A percentile compares a stretch with the other conserved stretches of the same genome.
These are phyloP conservation scores for Citrus reticulata DNA, from an alignment of 345 rosid species.

Conservation along the genomic window DNA sequence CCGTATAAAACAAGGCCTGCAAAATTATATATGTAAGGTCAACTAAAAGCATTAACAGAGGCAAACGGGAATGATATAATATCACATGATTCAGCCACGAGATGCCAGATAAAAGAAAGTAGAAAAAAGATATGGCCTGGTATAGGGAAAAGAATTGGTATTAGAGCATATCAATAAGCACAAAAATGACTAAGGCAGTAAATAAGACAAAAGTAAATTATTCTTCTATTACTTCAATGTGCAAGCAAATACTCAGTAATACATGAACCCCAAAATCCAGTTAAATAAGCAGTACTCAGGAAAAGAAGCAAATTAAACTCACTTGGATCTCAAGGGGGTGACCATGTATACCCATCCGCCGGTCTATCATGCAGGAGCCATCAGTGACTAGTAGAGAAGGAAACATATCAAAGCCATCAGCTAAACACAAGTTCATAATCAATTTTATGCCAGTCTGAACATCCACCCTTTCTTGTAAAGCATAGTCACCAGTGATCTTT, in stretches of 20 bases:
- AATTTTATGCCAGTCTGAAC: conserved; percentile 83
- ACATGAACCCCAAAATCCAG: not conserved
- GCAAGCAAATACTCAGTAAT: not conserved
- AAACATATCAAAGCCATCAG: conserved; percentile 93
- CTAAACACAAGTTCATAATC: conserved; percentile 66
- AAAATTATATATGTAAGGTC: conserved; percentile 6
- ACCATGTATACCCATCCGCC: conserved; percentile 90
- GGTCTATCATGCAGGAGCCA: conserved; percentile 92
- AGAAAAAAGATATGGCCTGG: not conserved
- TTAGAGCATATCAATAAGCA: not conserved
- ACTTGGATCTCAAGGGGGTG: conserved; percentile 96
- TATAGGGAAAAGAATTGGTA: not conserved
- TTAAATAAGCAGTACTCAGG: not conserved
- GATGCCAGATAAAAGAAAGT: not conserved
- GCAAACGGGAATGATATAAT: not conserved
- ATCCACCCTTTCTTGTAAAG: conserved; percentile 84
- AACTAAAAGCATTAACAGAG: not conserved
- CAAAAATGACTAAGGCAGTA: not conserved
- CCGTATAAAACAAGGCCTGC: conserved; percentile 79
- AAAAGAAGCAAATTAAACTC: conserved; percentile 19
- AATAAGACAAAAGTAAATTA: not conserved
- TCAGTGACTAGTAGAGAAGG: conserved; percentile 83
- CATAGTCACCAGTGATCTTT: conserved; percentile 72
- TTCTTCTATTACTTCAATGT: not conserved
- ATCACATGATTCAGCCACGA: not conserved